Base-by-base conservation (phyloP, 208 protist genomes). In the Acanthamoeba healyi region DNA sequence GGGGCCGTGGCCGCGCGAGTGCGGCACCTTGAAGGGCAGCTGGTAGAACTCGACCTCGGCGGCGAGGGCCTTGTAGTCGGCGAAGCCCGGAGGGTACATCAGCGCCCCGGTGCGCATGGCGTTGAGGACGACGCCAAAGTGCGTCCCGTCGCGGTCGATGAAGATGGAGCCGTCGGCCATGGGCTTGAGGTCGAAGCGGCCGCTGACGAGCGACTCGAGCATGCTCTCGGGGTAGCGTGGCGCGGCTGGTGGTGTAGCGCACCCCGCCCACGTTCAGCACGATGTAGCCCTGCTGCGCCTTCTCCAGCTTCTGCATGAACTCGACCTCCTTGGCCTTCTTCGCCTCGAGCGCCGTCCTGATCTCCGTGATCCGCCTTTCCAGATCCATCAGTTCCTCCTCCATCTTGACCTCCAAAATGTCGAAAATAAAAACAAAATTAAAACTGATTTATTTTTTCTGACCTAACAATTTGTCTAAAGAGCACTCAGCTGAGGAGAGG, bases 81-180 rank as follows among this genome's bases (percentile, higher is more conserved):
- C 42, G 24, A 51, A 49, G 72, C 29, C 42, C 6, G 34, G 38
- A 19, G 72, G 72, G 24, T 26, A 49, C 17, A 26, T 26, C 34
- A 49, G 72, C 32, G 1, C 19, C 6, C 42, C 42, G 24, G 15
- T 49, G 42, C 82, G 82, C 49, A 90, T 40, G 58, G 36, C 34
- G 82, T 90, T 90, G 54, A 90, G 29, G n/a, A 90, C 42, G 32
- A 44, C 7, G 29, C 54, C 34, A 32, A 90, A 90, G 51, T 90
- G 82, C 6, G 82, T 90, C 29, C 38, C 38, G 38, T 90, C 82
- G 49, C 82, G 82, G 32, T 90, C 82, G 82, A 90, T 90, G 58
- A 90, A 90, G 17, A 67, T 22, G 3, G 82, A 90, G n/a, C 82
- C 82, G 54, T 90, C 82, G 9, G n/a, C n/a, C 82, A 29, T 63